A percentile compares a stretch with the other conserved stretches of the same genome.
Evolutionary conservation across 805 yeast genomes (phyloP).

Genomic region (Ogataea pignaliae): DNA sequence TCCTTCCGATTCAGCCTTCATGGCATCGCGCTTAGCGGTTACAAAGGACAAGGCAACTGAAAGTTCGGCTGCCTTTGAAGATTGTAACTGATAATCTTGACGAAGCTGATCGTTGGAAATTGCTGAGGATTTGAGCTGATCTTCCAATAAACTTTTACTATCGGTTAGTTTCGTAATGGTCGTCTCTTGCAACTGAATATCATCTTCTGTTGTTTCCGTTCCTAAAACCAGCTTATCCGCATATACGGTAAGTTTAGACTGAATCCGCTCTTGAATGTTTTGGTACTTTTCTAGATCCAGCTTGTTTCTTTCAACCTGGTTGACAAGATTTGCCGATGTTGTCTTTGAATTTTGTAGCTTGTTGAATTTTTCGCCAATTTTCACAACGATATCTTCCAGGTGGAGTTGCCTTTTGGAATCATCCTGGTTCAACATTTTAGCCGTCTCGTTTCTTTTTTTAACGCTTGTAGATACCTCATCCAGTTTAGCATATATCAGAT

Average conservation of each 20-base stretch:
- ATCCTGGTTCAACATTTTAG: constrained; percentile 27
- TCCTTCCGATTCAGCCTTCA: constrained; percentile 31
- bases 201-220: constrained; percentile 8
- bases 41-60: constrained; percentile 26
- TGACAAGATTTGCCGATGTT: constrained; percentile 23
- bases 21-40: constrained; percentile 20
- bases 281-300: constrained; percentile 24
- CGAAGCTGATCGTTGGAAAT: constrained; percentile 31
- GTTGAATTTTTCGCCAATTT: constrained; percentile 40
- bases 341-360: constrained; percentile 31
- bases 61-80: constrained; percentile 44
- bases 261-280: constrained; percentile 6
- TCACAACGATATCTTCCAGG: constrained; percentile 35
- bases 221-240: constrained; percentile 1
- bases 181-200: constrained; percentile 5
- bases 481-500: constrained; percentile 32
- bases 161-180: constrained; percentile 12
- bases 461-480: constrained; percentile 25
- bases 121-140: constrained; percentile 13
- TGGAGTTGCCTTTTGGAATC: constrained; percentile 37
- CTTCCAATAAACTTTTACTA: constrained; percentile 9
- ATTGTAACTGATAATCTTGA: constrained; percentile 38
- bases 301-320: constrained; percentile 29
- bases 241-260: constrained; percentile 6
- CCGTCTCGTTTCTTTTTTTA: constrained; percentile 12